A percentile compares a stretch with the other conserved stretches of the same genome.
phyloP scores from a whole-genome alignment of 2,329 filamentous ascomycete species.

The Colletotrichum abscissum region DNA sequence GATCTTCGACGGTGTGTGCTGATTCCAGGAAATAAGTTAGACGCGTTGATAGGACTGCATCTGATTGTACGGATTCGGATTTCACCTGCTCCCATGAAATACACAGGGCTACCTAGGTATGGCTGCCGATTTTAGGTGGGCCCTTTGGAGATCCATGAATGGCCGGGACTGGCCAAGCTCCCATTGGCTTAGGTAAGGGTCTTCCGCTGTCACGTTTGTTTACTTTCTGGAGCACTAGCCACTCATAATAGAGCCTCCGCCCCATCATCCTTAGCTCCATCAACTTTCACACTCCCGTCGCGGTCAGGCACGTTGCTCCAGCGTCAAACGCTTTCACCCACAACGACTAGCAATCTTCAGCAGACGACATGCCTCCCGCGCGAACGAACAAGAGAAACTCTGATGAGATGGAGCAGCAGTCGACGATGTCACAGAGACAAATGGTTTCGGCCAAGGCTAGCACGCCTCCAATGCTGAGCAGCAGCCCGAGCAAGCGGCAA shows the following conservation, averaged over 20 bases:
- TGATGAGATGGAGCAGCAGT: constrained; percentile 38
- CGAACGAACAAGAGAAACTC: constrained; percentile 50
- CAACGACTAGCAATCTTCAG: constrained; percentile 46
- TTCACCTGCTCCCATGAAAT: too few species aligned
- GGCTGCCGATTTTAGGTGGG: not conserved
- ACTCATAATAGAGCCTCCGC: constrained; percentile 33
- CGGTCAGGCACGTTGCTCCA: constrained; percentile 5
- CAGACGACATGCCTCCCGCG: constrained; percentile 57
- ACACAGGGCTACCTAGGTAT: not conserved
- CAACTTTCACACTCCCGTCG: constrained; percentile 23
- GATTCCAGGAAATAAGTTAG: too few species aligned
- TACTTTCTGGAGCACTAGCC: constrained; percentile 38
- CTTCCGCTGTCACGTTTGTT: constrained; percentile 38
- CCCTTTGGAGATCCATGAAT: not conserved
- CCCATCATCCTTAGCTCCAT: constrained; percentile 4
- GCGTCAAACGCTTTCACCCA: constrained; percentile 1
- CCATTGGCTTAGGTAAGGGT: constrained; percentile 31
- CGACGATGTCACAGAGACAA: constrained; percentile 37
- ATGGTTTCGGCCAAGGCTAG: constrained; percentile 46
- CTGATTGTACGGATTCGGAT: too few species aligned
- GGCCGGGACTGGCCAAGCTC: not conserved
- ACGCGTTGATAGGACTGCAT: too few species aligned
- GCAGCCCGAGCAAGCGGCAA: constrained; percentile 73
- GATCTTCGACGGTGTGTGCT: too few species aligned
- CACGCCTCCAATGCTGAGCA: constrained; percentile 53